These are phyloP conservation scores for Akanthomyces lecanii DNA, from an alignment of 2,329 filamentous ascomycete species.

Conservation along the genomic window DNA sequence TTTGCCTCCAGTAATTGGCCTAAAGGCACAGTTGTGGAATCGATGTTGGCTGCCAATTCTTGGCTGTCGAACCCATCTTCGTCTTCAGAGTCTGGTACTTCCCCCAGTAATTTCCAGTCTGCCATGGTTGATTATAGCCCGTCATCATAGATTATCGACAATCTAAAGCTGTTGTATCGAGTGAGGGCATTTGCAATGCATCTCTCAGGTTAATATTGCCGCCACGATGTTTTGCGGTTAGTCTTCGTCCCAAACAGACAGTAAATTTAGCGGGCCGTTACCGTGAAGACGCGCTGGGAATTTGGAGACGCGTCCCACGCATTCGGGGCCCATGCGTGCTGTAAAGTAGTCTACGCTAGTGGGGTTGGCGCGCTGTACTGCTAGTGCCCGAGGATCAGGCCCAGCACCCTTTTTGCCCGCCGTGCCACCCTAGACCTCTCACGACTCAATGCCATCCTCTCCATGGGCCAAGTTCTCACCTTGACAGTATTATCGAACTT, in stretches of 20 bases:
- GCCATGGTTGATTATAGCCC: conserved; percentile 32
- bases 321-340: not conserved
- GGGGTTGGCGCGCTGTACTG: not conserved
- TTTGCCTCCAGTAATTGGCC: not conserved
- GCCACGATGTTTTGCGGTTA: not conserved
- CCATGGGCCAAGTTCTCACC: not conserved
- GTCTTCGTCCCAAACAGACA: not conserved
- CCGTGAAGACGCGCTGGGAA: conserved; percentile 8
- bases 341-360: not conserved
- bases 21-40: conserved; percentile 9
- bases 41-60: conserved; percentile 21
- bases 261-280: conserved; percentile 8
- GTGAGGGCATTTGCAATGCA: not conserved
- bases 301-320: conserved; percentile 7
- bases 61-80: conserved; percentile 41
- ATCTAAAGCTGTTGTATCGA: not conserved
- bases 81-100: conserved; percentile 49
- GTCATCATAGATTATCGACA: conserved; percentile 19
- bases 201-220: not conserved
- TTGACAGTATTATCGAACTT: not conserved
- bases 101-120: conserved; percentile 47
- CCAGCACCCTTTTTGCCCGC: not conserved
- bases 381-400: not conserved
- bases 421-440: not conserved
- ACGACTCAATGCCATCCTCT: not conserved